These are phyloP conservation scores for Pterocarpus macrocarpus DNA, from an alignment of 306 rosid species.

Conservation along the genomic window DNA sequence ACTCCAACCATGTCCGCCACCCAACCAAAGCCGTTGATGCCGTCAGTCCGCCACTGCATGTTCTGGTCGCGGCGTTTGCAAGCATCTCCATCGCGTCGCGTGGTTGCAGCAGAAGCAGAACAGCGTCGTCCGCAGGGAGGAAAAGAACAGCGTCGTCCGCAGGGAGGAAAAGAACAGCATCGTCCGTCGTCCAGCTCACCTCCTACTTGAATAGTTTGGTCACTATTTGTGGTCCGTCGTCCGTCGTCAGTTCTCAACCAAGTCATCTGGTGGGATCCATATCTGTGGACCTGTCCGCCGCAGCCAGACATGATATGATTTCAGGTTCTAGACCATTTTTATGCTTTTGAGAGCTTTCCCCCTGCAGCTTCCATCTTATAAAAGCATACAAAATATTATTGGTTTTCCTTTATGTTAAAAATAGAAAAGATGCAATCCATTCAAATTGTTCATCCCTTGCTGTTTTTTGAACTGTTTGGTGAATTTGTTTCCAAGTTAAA, in stretches of 20 bases:
- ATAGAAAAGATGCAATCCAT: neutral
- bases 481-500: constrained; percentile 21
- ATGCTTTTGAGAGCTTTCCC: constrained; percentile 27
- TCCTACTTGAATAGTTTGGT: too few species aligned
- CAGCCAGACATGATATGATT: constrained; percentile 56
- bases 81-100: too few species aligned
- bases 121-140: too few species aligned
- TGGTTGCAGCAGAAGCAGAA: too few species aligned
- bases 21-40: too few species aligned
- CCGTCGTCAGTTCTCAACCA: constrained; percentile 51
- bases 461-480: constrained; percentile 26
- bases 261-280: constrained; percentile 56
- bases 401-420: constrained; percentile 17
- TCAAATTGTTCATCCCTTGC: constrained; percentile 25
- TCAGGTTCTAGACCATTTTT: constrained; percentile 40
- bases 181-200: too few species aligned
- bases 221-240: too few species aligned
- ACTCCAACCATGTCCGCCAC: too few species aligned
- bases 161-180: too few species aligned
- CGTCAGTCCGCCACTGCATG: too few species aligned
- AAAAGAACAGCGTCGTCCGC: too few species aligned
- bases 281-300: constrained; percentile 49
- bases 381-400: constrained; percentile 11
- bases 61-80: too few species aligned
- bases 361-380: constrained; percentile 23